These are phyloP conservation scores for Dictyostelium purpureum DNA, from an alignment of 78 protist species.

Conservation along the genomic window DNA sequence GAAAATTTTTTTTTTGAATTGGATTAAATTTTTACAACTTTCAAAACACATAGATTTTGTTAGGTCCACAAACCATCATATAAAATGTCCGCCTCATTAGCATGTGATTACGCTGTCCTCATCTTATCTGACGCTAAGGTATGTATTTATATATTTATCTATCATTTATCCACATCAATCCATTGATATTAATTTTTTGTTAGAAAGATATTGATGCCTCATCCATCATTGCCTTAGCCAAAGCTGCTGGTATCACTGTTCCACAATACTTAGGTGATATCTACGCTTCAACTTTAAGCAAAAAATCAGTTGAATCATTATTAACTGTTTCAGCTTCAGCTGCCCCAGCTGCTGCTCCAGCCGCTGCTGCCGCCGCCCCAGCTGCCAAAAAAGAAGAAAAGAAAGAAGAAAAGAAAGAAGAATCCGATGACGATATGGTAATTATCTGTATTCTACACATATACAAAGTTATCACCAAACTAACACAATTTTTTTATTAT, in stretches of 20 bases:
- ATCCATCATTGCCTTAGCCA: conserved; percentile 9
- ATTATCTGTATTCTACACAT: background rate
- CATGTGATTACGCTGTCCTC: conserved; percentile 41
- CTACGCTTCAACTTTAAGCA: conserved; percentile 33
- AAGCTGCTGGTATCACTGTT: conserved; percentile 57
- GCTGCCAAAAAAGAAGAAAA: conserved; percentile 2
- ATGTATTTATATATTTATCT: background rate
- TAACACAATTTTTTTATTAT: background rate
- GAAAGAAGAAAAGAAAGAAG: conserved; percentile 60
- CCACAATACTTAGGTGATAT: conserved; percentile 16
- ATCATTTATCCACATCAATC: background rate
- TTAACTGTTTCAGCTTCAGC: conserved; percentile 48
- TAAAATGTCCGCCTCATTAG: conserved; percentile 28
- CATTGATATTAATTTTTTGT: background rate
- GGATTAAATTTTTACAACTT: conserved; percentile 18
- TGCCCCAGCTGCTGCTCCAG: conserved; percentile 29
- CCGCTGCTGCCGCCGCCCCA: conserved; percentile 27
- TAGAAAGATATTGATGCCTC: conserved; percentile 29
- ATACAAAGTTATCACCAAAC: background rate
- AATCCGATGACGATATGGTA: conserved; percentile 66
- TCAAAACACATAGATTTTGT: background rate
- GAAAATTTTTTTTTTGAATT: conserved; percentile 15
- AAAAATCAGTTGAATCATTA: conserved; percentile 49
- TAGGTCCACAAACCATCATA: background rate
- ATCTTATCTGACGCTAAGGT: conserved; percentile 58